Percentiles rank a stretch among this genome's conserved stretches.
Conservation (phyloP, 2,329 filamentous ascomycete species). For the Emergomyces pasteurianus region DNA sequence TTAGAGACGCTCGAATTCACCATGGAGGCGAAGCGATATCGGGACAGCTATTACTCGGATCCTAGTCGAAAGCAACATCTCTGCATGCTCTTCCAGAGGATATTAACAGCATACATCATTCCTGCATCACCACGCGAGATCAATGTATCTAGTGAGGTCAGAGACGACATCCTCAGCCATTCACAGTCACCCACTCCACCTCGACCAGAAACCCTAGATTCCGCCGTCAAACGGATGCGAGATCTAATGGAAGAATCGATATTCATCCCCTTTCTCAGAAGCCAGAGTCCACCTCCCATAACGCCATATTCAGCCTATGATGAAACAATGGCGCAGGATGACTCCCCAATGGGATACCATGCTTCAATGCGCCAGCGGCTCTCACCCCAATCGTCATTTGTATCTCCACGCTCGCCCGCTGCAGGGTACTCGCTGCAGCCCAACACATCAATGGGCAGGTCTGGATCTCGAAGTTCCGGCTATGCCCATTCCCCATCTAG, state of each 20-base stretch:
- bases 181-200: slow-evolving; percentile 49
- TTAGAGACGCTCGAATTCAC: slow-evolving; percentile 94
- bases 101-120: slow-evolving; percentile 81
- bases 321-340: slow-evolving; percentile 21
- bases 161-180: slow-evolving; percentile 63
- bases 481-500: slow-evolving; percentile 24
- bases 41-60: slow-evolving; percentile 50
- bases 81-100: slow-evolving; percentile 70
- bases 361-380: slow-evolving; percentile 8
- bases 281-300: slow-evolving; percentile 36
- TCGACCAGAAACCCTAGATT: slow-evolving; percentile 64
- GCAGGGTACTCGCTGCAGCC: slow-evolving; percentile 14
- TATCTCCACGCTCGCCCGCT: slow-evolving; percentile 8
- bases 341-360: slow-evolving; percentile 6
- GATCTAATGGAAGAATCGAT: slow-evolving; percentile 98
- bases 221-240: slow-evolving; percentile 77
- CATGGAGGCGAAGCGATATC: slow-evolving; percentile 81
- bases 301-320: slow-evolving; percentile 25
- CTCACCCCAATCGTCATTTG: slow-evolving; percentile 12
- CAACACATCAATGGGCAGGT: slow-evolving; percentile 23
- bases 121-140: slow-evolving; percentile 78
- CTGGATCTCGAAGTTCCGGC: slow-evolving; percentile 23
- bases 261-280: slow-evolving; percentile 80
- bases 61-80: slow-evolving; percentile 55
- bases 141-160: slow-evolving; percentile 76